phyloP scores from a whole-genome alignment of 768 basidiomycete species.

The Cantharellus anzutake region DNA sequence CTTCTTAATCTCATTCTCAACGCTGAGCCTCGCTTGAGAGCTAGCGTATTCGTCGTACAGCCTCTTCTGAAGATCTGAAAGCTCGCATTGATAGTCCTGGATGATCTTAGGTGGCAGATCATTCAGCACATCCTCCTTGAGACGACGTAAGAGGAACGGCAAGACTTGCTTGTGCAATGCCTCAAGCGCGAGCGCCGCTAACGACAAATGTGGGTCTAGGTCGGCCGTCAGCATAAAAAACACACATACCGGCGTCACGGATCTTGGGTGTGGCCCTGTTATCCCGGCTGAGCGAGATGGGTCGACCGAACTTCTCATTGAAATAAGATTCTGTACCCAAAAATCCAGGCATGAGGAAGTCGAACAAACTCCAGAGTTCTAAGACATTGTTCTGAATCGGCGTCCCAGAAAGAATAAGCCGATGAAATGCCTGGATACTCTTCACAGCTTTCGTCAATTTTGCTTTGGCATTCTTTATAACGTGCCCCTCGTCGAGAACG shows the following conservation, averaged over 20 bases:
- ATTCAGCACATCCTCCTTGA: constrained; percentile 92
- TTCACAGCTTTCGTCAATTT: constrained; percentile 96
- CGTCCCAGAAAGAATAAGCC: constrained; percentile 88
- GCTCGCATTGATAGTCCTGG: constrained; percentile 96
- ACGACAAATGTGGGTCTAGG: neutral
- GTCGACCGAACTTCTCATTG: constrained; percentile 90
- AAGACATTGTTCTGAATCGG: constrained; percentile 99
- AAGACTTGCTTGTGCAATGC: constrained; percentile 96
- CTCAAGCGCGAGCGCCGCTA: constrained; percentile 86
- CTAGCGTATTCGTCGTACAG: constrained; percentile 88
- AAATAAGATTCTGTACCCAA: constrained; percentile 89
- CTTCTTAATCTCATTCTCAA: constrained; percentile 39
- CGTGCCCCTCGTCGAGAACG: constrained; percentile 93
- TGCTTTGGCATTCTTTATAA: constrained; percentile 97
- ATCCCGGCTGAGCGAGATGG: constrained; percentile 85
- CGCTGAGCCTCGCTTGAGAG: constrained; percentile 47
- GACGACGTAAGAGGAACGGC: constrained; percentile 87
- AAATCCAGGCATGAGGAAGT: constrained; percentile 99
- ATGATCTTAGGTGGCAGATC: constrained; percentile 99
- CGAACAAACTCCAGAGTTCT: constrained; percentile 96
- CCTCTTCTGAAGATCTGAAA: constrained; percentile 83
- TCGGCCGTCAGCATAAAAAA: neutral
- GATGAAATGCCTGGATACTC: constrained; percentile 71
- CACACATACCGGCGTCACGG: constrained; percentile 68
- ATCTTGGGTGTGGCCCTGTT: constrained; percentile 73